A percentile compares a stretch with the other conserved stretches of the same genome.
phyloP scores from a whole-genome alignment of 495 filamentous ascomycete species.

The Tuber umbilicatum region DNA sequence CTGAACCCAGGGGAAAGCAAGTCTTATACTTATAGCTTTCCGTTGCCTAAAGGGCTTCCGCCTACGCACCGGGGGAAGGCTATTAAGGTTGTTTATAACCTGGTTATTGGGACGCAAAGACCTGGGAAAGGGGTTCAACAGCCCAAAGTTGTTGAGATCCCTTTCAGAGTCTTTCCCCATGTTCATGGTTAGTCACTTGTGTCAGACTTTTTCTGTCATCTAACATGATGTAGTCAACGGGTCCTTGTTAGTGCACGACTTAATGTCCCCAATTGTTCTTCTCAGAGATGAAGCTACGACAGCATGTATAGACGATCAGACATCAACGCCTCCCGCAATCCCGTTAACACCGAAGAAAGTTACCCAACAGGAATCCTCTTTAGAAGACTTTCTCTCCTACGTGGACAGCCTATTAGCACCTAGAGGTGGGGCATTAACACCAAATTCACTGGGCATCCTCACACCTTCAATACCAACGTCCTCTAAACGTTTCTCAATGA shows the following conservation, averaged over 20 bases:
- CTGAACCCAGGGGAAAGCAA: constrained; percentile 83
- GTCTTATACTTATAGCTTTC: constrained; percentile 78
- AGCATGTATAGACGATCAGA: constrained; percentile 46
- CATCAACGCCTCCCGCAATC: constrained; percentile 21
- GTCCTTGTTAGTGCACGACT: constrained; percentile 70
- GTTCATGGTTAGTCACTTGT: constrained; percentile 38
- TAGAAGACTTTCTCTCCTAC: constrained; percentile 65
- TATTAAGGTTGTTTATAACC: constrained; percentile 85
- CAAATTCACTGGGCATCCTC: constrained; percentile 54
- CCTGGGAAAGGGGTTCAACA: constrained; percentile 72
- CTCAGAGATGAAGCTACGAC: constrained; percentile 77
- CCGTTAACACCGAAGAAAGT: constrained; percentile 41
- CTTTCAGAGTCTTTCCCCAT: constrained; percentile 73
- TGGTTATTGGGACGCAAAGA: constrained; percentile 86
- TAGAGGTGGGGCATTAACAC: constrained; percentile 52
- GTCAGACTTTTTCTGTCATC: constrained; percentile 6
- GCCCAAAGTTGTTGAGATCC: constrained; percentile 83
- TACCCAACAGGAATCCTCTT: constrained; percentile 42
- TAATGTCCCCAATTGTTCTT: constrained; percentile 89
- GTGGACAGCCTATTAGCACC: constrained; percentile 66
- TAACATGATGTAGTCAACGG: constrained; percentile 51
- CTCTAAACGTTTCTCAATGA: constrained; percentile 52
- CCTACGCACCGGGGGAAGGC: constrained; percentile 87
- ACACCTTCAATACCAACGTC: constrained; percentile 56
- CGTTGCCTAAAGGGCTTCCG: constrained; percentile 75